A percentile compares a stretch with the other conserved stretches of the same genome.
Evolutionary conservation across 2,329 filamentous ascomycete species (phyloP).

Genomic region (Xylaria sp.): DNA sequence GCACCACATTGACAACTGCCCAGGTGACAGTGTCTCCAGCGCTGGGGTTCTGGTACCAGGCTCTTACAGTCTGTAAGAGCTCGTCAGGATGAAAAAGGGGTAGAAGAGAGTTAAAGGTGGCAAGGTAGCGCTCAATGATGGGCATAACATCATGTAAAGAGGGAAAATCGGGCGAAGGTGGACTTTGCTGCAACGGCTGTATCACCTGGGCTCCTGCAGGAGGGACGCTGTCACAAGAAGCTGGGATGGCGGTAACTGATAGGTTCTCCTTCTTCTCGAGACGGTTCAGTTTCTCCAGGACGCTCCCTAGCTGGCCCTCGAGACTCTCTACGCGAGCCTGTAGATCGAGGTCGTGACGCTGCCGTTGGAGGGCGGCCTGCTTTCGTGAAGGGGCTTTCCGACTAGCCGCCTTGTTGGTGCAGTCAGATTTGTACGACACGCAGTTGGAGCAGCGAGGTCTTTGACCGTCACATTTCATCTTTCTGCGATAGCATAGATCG

Average conservation of each 20-base stretch:
- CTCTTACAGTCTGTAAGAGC: slow-evolving; percentile 50
- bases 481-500: slow-evolving; percentile 42
- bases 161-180: slow-evolving; percentile 37
- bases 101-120: slow-evolving; percentile 48
- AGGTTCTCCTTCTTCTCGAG: slow-evolving; percentile 14
- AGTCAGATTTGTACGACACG: slow-evolving; percentile 36
- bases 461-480: slow-evolving; percentile 42
- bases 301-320: slow-evolving; percentile 31
- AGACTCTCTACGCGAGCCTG: slow-evolving; percentile 36
- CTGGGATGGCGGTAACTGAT: not conserved
- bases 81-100: slow-evolving; percentile 51
- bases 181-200: not conserved
- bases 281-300: slow-evolving; percentile 32
- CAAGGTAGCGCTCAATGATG: slow-evolving; percentile 52
- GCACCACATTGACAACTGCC: slow-evolving; percentile 54
- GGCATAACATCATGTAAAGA: slow-evolving; percentile 50
- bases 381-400: slow-evolving; percentile 34
- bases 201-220: not conserved
- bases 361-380: slow-evolving; percentile 23
- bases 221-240: not conserved
- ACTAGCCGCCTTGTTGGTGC: slow-evolving; percentile 36
- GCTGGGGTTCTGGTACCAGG: slow-evolving; percentile 49
- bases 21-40: slow-evolving; percentile 47
- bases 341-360: slow-evolving; percentile 14
- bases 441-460: slow-evolving; percentile 40